Evolutionary conservation across 2,329 filamentous ascomycete species (phyloP).

Genomic region (Talaromyces marneffei): DNA sequence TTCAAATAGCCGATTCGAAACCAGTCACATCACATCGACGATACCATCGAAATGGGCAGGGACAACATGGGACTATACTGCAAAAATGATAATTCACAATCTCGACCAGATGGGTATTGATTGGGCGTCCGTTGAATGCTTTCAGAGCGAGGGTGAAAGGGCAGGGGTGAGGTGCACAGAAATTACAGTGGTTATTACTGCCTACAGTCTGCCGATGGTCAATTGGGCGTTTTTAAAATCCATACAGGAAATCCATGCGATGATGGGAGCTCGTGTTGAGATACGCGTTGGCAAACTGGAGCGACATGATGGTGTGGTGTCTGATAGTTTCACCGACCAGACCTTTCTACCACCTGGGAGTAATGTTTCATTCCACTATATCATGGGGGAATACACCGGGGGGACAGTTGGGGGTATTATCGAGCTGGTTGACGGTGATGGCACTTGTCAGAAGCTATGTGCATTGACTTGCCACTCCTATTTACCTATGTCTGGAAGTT

Average conservation of each 20-base stretch:
- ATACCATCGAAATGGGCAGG: background rate
- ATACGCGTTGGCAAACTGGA: background rate
- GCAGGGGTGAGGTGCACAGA: background rate
- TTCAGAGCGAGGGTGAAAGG: background rate
- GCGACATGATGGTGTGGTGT: background rate
- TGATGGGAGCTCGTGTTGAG: background rate
- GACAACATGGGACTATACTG: background rate
- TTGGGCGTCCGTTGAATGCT: slow-evolving; percentile 9
- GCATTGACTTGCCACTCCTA: slow-evolving; percentile 1
- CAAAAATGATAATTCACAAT: background rate
- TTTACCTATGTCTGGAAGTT: background rate
- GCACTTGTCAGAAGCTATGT: background rate
- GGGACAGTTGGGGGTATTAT: slow-evolving; percentile 3
- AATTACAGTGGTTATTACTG: background rate
- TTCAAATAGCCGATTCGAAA: background rate
- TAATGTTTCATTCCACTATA: background rate
- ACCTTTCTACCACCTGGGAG: background rate
- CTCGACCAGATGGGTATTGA: background rate
- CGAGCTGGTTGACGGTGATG: background rate
- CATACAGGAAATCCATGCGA: background rate
- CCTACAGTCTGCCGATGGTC: background rate
- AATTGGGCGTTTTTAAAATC: background rate
- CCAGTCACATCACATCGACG: background rate
- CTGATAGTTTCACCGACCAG: background rate
- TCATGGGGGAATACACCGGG: background rate